Conservation (phyloP, 306 rosid genomes). For the Pyrus communis region DNA sequence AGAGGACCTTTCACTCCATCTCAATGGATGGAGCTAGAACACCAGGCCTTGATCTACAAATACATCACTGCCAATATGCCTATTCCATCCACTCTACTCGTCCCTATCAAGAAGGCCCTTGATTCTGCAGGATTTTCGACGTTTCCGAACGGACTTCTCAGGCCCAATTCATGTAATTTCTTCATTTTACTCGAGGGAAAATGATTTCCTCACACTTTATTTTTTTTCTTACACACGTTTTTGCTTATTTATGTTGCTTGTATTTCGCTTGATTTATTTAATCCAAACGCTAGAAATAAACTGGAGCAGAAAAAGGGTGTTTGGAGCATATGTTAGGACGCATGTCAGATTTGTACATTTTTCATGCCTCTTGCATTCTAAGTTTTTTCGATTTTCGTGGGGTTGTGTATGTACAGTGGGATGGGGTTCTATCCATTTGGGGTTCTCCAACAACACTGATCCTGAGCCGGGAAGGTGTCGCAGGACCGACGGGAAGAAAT, state of each 20-base stretch:
- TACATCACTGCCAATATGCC: constrained; percentile 70
- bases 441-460: constrained; percentile 84
- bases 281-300: no score
- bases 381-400: background rate
- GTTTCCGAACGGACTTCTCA: constrained; percentile 46
- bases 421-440: constrained; percentile 90
- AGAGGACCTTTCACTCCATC: constrained; percentile 80
- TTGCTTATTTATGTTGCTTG: no score
- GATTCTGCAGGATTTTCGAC: constrained; percentile 58
- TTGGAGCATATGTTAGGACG: no score
- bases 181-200: background rate
- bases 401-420: constrained; percentile 42
- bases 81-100: constrained; percentile 71
- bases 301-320: no score
- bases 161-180: constrained; percentile 59
- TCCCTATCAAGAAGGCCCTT: constrained; percentile 74
- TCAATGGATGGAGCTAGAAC: constrained; percentile 96
- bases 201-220: background rate
- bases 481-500: constrained; percentile 99
- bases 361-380: background rate
- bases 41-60: constrained; percentile 94
- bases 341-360: background rate
- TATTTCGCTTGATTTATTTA: no score
- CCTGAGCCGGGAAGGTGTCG: constrained; percentile 99
- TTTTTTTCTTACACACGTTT: no score